Percentiles rank a stretch among this genome's conserved stretches.
Conservation (phyloP, 768 basidiomycete genomes). For the Amanita rimosa region DNA sequence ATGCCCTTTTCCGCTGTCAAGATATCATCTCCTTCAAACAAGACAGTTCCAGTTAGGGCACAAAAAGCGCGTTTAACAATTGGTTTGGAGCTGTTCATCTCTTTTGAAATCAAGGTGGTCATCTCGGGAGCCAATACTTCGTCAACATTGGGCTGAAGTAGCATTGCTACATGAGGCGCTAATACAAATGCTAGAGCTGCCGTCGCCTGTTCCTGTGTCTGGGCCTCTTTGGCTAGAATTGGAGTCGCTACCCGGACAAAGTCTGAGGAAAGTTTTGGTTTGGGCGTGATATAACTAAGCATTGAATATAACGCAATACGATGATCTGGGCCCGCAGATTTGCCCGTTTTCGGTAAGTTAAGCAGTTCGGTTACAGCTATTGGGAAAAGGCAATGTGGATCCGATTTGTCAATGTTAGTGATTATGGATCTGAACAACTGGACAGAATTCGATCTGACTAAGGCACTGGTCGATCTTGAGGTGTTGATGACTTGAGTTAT, state of each 20-base stretch:
- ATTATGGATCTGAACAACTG: slow-evolving; percentile 45
- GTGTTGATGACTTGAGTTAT: slow-evolving; percentile 51
- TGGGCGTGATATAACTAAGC: slow-evolving; percentile 44
- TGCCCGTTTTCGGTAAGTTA: slow-evolving; percentile 68
- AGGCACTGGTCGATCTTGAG: slow-evolving; percentile 62
- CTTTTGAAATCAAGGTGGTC: slow-evolving; percentile 46
- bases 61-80: slow-evolving; percentile 49
- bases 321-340: slow-evolving; percentile 83
- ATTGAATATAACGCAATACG: slow-evolving; percentile 73
- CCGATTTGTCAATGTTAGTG: slow-evolving; percentile 17
- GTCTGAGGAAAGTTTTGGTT: slow-evolving; percentile 23
- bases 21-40: slow-evolving; percentile 34
- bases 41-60: slow-evolving; percentile 44
- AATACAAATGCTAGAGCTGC: slow-evolving; percentile 43
- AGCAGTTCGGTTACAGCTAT: slow-evolving; percentile 55
- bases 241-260: slow-evolving; percentile 34
- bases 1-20: slow-evolving; percentile 30
- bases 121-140: slow-evolving; percentile 32
- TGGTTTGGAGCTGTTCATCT: slow-evolving; percentile 61
- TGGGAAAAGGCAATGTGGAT: slow-evolving; percentile 26
- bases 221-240: slow-evolving; percentile 51
- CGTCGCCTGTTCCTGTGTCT: slow-evolving; percentile 54
- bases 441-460: slow-evolving; percentile 45
- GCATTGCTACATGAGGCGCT: slow-evolving; percentile 42
- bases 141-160: slow-evolving; percentile 27